Base-by-base conservation (phyloP, 495 filamentous ascomycete species). In the Lichina pygmaea region DNA sequence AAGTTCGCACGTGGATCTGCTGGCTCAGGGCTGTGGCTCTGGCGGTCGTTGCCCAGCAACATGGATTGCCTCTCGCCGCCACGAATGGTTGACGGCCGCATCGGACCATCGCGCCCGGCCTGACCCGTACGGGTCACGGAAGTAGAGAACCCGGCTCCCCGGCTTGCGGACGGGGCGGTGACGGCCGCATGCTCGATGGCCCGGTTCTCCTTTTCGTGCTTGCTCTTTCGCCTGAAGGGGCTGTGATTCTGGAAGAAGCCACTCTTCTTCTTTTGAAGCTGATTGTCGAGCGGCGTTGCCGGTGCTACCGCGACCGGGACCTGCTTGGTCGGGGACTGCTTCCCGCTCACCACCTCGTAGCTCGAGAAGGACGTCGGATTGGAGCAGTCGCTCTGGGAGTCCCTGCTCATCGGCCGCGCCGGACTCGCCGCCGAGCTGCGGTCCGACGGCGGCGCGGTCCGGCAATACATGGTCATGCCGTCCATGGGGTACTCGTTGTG, bases 391-490 rank as follows among this genome's bases (percentile, higher is more conserved):
- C 89, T 95, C 50, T 83, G 74, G 34, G 81, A 84, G 48, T 86
- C 89, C 50, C 83, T 77, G 55, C 86, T 93, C 24, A 78, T 77
- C 44, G 86, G 84, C 41, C 86, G 69, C 33, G 65, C 76, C 52
- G 67, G 72, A 49, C 77, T 78, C 32, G 79, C 66, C 48, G 70
- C 76, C 33, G 79, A 82, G 58, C 80, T 86, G 44, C 77, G 73
- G 40, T 91, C 86, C 16, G 85, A 93, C 40, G 79, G 78, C 41
- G 81, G 76, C 0, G 77, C 83, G 24, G 80, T 76, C 48, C 89
- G 74, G 60, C 91, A 95, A 51, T 93, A 81, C 80, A 95, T 93
- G 2, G 89, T 95, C 91, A 95, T 95, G 33, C 89, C 91, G 57
- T 99, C 89, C 53, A 81, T 73, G 6, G 86, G 89, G 55, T 93